These are phyloP conservation scores for Nitzschia sp. DNA, from an alignment of 108 stramenopile species.

Conservation along the genomic window DNA sequence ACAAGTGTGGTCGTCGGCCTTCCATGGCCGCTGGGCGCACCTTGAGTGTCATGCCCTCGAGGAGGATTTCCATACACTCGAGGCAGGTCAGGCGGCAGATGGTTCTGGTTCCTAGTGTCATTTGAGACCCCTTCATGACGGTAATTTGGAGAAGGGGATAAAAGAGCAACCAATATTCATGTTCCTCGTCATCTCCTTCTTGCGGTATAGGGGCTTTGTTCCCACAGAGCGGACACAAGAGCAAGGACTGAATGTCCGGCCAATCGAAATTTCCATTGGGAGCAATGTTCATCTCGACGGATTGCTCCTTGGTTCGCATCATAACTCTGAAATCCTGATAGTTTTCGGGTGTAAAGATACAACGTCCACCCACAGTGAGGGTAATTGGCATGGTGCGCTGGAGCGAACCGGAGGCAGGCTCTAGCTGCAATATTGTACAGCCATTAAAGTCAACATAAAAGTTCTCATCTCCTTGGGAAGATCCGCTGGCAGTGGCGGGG, in stretches of 20 bases:
- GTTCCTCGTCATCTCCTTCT: conserved; percentile 36
- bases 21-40: conserved; percentile 37
- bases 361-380: conserved; percentile 61
- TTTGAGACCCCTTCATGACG: conserved; percentile 48
- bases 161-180: conserved; percentile 64
- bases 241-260: conserved; percentile 52
- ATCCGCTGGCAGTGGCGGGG: conserved; percentile 19
- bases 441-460: conserved; percentile 52
- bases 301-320: conserved; percentile 64
- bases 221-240: conserved; percentile 60
- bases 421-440: conserved; percentile 57
- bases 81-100: conserved; percentile 60
- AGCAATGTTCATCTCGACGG: conserved; percentile 49
- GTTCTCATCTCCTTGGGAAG: conserved; percentile 28
- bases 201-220: conserved; percentile 39
- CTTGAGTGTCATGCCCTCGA: conserved; percentile 39
- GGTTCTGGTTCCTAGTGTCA: conserved; percentile 52
- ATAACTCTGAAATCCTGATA: conserved; percentile 66
- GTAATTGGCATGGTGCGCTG: conserved; percentile 56
- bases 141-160: conserved; percentile 60
- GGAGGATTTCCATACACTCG: conserved; percentile 61
- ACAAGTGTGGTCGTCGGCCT: conserved; percentile 24
- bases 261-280: conserved; percentile 63
- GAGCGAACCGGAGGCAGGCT: conserved; percentile 35
- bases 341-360: conserved; percentile 56